These are phyloP conservation scores for Suillus weaverae DNA, from an alignment of 768 basidiomycete species.

Conservation along the genomic window DNA sequence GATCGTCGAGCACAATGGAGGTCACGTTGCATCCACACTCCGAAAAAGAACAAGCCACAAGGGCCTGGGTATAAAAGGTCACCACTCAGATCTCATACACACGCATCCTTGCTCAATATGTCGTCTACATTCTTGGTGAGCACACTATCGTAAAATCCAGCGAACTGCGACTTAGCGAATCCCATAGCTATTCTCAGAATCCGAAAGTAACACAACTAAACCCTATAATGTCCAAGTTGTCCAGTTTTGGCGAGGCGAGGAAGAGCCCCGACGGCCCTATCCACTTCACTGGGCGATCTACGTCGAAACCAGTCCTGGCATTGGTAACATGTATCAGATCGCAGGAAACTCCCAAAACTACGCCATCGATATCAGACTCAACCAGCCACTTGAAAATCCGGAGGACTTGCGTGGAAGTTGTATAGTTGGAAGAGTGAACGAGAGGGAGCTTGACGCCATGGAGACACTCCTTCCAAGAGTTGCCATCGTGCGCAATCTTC, in stretches of 20 bases:
- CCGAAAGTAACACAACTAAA: conserved; percentile 16
- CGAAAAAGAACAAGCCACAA: not conserved
- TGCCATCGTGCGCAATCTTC: not conserved
- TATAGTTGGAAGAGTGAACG: conserved; percentile 24
- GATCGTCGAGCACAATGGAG: not conserved
- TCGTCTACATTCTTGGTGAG: not conserved
- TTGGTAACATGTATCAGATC: conserved; percentile 29
- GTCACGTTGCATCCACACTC: not conserved
- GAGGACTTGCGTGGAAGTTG: conserved; percentile 26
- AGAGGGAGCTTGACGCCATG: not conserved
- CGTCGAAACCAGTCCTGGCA: conserved; percentile 17
- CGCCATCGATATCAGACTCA: conserved; percentile 14
- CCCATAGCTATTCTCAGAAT: not conserved
- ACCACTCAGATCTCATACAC: not conserved
- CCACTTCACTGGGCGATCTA: conserved; percentile 32
- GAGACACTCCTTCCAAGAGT: not conserved
- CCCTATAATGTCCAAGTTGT: conserved; percentile 25
- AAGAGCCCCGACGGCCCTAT: conserved; percentile 4
- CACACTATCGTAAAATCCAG: not conserved
- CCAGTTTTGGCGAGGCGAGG: conserved; percentile 28
- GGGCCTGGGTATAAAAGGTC: not conserved
- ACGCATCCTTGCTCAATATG: no score
- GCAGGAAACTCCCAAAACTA: conserved; percentile 23
- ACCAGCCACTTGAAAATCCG: conserved; percentile 6
- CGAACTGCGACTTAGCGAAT: not conserved